phyloP scores from a whole-genome alignment of 805 yeast species.

The Phaffomyces opuntiae region DNA sequence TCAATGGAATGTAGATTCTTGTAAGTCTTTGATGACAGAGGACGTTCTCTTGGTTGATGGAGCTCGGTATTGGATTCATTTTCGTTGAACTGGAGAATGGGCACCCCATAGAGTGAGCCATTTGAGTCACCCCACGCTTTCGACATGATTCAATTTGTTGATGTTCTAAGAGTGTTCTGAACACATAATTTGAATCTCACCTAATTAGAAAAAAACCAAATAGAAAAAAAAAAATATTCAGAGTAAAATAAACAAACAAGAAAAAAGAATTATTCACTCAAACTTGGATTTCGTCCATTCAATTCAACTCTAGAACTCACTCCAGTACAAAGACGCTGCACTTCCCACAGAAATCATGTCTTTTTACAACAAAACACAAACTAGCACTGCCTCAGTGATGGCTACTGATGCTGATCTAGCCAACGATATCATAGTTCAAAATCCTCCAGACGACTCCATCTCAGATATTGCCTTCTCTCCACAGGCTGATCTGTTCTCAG shows the following conservation, averaged over 20 bases:
- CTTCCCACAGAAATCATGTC: constrained; percentile 25
- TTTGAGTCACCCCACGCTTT: not conserved
- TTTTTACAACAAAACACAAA: constrained; percentile 26
- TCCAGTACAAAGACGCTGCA: too few species aligned
- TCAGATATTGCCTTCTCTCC: constrained; percentile 83
- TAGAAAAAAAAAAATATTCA: not conserved
- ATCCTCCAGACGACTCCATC: constrained; percentile 89
- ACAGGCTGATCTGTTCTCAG: constrained; percentile 70
- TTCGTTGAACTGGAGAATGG: constrained; percentile 9
- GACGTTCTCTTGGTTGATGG: constrained; percentile 1
- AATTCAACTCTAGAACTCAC: not conserved
- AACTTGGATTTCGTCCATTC: not conserved
- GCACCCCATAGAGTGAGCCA: constrained; percentile 7
- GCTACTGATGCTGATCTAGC: constrained; percentile 41
- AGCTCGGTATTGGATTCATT: not conserved
- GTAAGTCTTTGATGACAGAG: constrained; percentile 21
- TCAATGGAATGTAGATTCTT: constrained; percentile 40
- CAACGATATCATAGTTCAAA: constrained; percentile 62
- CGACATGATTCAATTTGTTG: not conserved
- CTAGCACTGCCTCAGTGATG: constrained; percentile 16
- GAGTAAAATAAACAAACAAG: not conserved
- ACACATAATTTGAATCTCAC: not conserved
- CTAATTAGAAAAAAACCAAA: not conserved
- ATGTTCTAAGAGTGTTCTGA: not conserved
- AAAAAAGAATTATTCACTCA: not conserved